A percentile compares a stretch with the other conserved stretches of the same genome.
These are phyloP conservation scores for Agapanthus africanus DNA, from an alignment of 106 monocot species.

Conservation along the genomic window DNA sequence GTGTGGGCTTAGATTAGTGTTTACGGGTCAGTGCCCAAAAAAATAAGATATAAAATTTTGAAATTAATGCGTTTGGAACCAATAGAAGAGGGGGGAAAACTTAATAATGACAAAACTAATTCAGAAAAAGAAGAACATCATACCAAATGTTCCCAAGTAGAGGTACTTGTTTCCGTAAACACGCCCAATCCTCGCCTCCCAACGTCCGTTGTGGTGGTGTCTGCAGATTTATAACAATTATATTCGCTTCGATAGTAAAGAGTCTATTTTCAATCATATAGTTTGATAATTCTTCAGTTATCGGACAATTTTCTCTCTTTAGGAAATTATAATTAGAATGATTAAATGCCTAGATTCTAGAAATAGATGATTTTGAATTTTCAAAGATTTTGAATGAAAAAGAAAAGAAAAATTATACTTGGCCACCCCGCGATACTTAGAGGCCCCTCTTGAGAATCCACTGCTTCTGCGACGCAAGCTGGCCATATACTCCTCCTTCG, in stretches of 20 bases:
- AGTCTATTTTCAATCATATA: too few relatives aligned
- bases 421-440: conserved; percentile 69
- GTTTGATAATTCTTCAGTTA: too few relatives aligned
- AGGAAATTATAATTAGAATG: too few relatives aligned
- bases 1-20: too few relatives aligned
- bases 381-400: too few relatives aligned
- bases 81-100: background rate
- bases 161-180: conserved; percentile 79
- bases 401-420: too few relatives aligned
- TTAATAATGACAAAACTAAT: too few relatives aligned
- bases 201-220: conserved; percentile 81
- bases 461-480: conserved; percentile 49
- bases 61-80: background rate
- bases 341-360: too few relatives aligned
- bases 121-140: background rate
- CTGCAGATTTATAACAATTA: conserved; percentile 22
- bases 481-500: conserved; percentile 18
- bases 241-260: too few relatives aligned
- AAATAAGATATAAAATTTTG: background rate
- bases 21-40: too few relatives aligned
- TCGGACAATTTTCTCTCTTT: too few relatives aligned
- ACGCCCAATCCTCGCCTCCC: conserved; percentile 84
- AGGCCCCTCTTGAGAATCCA: conserved; percentile 69
- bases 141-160: conserved; percentile 79
- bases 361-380: too few relatives aligned